phyloP scores from a whole-genome alignment of 805 yeast genomes.

The Starmerella vaccinii region DNA sequence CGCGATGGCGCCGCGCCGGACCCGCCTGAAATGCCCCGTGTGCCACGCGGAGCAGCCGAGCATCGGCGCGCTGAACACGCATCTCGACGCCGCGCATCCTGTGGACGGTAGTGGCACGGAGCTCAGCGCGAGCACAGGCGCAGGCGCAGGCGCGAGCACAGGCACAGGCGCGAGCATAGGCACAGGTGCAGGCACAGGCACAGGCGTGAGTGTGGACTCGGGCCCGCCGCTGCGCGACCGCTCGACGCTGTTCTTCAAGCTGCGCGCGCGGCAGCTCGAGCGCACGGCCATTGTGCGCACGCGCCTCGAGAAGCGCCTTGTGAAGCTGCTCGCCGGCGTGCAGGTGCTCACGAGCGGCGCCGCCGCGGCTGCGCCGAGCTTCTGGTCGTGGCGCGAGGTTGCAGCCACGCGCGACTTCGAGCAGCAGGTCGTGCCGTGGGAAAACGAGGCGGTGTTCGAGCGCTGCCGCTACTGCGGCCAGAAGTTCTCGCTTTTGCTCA shows the following conservation, averaged over 20 bases:
- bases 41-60: conserved; percentile 30
- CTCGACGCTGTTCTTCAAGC: conserved; percentile 35
- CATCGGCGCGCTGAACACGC: conserved; percentile 47
- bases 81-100: conserved; percentile 59
- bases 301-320: conserved; percentile 51
- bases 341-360: conserved; percentile 10
- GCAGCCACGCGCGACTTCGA: conserved; percentile 35
- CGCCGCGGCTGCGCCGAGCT: conserved; percentile 20
- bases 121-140: too few relatives aligned
- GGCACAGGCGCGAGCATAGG: too few relatives aligned
- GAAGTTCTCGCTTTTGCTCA: conserved; percentile 43
- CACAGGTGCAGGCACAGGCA: too few relatives aligned
- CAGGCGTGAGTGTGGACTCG: too few relatives aligned
- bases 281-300: conserved; percentile 44
- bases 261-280: conserved; percentile 40
- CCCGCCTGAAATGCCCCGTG: conserved; percentile 49
- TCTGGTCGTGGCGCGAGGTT: conserved; percentile 26
- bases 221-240: conserved; percentile 33
- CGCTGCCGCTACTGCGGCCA: conserved; percentile 57
- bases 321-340: conserved; percentile 25
- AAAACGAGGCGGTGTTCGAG: conserved; percentile 38
- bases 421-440: conserved; percentile 54
- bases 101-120: too few relatives aligned
- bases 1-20: not conserved
- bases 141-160: too few relatives aligned